phyloP scores from a whole-genome alignment of 179 eudicot species.

The Sideroxylon spinosum region DNA sequence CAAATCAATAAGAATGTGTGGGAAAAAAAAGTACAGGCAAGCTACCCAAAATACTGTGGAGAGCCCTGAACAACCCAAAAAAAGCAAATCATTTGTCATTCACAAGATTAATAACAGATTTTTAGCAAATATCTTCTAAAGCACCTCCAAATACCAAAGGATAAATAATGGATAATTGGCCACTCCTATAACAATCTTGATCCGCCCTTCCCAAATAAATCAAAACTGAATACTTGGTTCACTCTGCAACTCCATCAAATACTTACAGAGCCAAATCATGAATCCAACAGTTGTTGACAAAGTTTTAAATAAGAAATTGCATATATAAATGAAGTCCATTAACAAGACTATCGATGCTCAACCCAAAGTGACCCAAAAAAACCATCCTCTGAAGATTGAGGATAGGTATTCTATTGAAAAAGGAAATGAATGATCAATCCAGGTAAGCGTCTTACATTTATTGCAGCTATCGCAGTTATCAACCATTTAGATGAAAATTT shows the following conservation, averaged over 20 bases:
- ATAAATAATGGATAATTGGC: background rate
- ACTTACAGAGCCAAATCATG: background rate
- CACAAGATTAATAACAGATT: background rate
- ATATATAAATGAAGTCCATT: background rate
- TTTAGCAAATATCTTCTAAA: background rate
- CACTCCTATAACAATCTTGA: background rate
- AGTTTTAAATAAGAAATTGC: background rate
- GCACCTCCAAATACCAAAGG: background rate
- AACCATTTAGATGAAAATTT: background rate
- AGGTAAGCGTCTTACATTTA: too few species aligned
- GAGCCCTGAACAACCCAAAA: background rate
- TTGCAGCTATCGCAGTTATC: background rate
- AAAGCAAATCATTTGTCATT: background rate
- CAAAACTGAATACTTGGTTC: background rate
- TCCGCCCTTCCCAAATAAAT: background rate
- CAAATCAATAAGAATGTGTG: background rate
- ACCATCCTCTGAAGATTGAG: background rate
- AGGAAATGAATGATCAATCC: background rate
- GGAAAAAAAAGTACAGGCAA: background rate
- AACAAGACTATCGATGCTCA: background rate
- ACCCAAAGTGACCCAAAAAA: conserved; percentile 3
- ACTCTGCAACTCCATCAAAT: background rate
- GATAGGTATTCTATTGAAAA: background rate
- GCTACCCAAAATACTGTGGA: background rate
- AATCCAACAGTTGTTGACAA: background rate